Conservation (phyloP, 805 yeast genomes). For the Candida chauliodis region DNA sequence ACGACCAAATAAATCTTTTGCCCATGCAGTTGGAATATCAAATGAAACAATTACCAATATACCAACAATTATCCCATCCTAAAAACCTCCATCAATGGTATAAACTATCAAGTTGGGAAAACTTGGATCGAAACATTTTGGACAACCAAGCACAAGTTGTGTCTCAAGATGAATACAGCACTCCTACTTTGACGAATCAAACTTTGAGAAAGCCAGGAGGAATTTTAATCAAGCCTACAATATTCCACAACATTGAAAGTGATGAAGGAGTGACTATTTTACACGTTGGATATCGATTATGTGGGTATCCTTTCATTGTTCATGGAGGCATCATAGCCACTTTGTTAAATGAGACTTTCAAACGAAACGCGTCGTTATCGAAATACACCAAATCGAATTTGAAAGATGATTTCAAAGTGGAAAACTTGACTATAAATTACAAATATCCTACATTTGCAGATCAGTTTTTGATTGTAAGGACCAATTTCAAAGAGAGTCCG, state of each 20-base stretch:
- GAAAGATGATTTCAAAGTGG: constrained; percentile 48
- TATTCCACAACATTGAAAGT: constrained; percentile 55
- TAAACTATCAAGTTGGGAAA: constrained; percentile 43
- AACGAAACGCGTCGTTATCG: constrained; percentile 47
- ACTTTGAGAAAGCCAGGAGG: constrained; percentile 74
- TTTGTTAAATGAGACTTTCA: constrained; percentile 71
- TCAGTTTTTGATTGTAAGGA: constrained; percentile 66
- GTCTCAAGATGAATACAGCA: constrained; percentile 15
- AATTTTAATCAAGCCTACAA: constrained; percentile 66
- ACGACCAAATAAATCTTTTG: constrained; percentile 15
- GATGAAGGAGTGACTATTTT: constrained; percentile 63
- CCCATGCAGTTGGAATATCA: constrained; percentile 44
- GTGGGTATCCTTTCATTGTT: constrained; percentile 83
- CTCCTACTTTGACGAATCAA: constrained; percentile 27
- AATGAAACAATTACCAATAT: constrained; percentile 48
- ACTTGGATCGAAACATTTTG: constrained; percentile 34
- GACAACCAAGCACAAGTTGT: constrained; percentile 19
- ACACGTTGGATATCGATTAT: constrained; percentile 72
- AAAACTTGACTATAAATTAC: constrained; percentile 50
- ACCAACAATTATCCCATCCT: constrained; percentile 42
- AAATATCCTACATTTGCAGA: constrained; percentile 74
- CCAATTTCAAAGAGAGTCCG: constrained; percentile 30
- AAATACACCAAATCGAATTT: constrained; percentile 25
- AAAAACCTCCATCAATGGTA: constrained; percentile 47
- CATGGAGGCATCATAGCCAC: constrained; percentile 91